Evolutionary conservation across 306 rosid species (phyloP).

Genomic region (Cucumis melo): DNA sequence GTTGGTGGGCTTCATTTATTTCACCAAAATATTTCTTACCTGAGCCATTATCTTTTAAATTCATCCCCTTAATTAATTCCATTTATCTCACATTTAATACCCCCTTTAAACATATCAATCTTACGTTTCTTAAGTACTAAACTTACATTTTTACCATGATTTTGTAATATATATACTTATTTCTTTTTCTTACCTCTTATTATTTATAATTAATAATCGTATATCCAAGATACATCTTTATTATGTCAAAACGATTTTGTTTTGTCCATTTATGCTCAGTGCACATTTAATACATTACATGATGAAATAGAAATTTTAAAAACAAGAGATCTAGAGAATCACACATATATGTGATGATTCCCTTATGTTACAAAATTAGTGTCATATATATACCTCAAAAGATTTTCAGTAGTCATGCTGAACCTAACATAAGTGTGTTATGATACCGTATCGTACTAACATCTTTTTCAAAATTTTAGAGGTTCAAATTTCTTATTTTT

Average conservation of each 20-base stretch:
- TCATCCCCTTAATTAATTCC: constrained; percentile 2
- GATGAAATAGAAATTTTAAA: neutral
- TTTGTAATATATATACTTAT: no score
- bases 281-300: neutral
- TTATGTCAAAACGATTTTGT: neutral
- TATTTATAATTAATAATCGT: neutral
- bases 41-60: neutral
- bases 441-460: no score
- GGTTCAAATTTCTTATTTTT: no score
- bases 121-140: neutral
- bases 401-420: neutral
- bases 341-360: neutral
- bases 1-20: constrained; percentile 36
- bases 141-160: neutral
- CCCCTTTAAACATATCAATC: neutral
- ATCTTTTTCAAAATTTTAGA: neutral
- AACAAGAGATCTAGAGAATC: neutral
- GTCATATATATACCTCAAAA: neutral
- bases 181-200: no score
- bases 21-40: constrained; percentile 25
- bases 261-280: neutral
- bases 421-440: neutral
- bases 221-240: neutral
- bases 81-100: neutral
- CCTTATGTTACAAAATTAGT: neutral